Conservation (phyloP, 495 filamentous ascomycete genomes). For the Amphirosellinia nigrospora region DNA sequence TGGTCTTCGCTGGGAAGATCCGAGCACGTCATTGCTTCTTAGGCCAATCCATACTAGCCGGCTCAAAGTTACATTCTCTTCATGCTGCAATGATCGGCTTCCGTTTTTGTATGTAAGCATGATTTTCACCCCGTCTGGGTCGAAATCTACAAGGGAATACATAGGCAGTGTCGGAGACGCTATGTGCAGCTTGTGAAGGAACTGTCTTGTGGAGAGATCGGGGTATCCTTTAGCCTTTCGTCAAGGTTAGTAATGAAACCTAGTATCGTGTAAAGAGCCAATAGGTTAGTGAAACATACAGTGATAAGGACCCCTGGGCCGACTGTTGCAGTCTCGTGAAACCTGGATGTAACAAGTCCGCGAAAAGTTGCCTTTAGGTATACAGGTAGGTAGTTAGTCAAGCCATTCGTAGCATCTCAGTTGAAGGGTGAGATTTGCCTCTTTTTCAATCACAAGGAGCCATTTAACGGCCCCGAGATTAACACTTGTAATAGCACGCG, state of each 20-base stretch:
- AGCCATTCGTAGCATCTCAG: neutral
- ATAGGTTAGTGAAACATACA: slow-evolving; percentile 46
- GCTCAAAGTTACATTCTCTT: slow-evolving; percentile 64
- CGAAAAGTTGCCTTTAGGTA: slow-evolving; percentile 76
- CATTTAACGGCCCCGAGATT: slow-evolving; percentile 63
- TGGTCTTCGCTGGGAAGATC: neutral
- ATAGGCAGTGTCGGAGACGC: slow-evolving; percentile 53
- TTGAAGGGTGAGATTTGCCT: slow-evolving; percentile 57
- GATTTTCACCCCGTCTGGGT: slow-evolving; percentile 87
- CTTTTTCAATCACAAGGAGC: slow-evolving; percentile 92
- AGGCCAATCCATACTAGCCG: slow-evolving; percentile 77
- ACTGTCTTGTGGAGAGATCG: slow-evolving; percentile 78
- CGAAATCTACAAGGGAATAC: slow-evolving; percentile 79
- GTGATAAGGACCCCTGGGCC: slow-evolving; percentile 73
- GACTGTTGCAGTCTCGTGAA: slow-evolving; percentile 55
- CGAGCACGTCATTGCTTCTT: slow-evolving; percentile 62
- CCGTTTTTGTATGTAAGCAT: slow-evolving; percentile 87
- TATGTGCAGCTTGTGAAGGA: slow-evolving; percentile 59
- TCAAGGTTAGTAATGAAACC: slow-evolving; percentile 43
- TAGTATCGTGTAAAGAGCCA: slow-evolving; percentile 28
- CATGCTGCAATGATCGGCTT: slow-evolving; percentile 74
- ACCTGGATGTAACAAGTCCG: slow-evolving; percentile 61
- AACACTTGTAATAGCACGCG: slow-evolving; percentile 58
- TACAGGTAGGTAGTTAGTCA: too few relatives aligned
- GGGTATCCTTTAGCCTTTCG: slow-evolving; percentile 88